A percentile compares a stretch with the other conserved stretches of the same genome.
phyloP scores from a whole-genome alignment of 202 grass and related monocot genomes.

The Schoenoplectus tabernaemontani region DNA sequence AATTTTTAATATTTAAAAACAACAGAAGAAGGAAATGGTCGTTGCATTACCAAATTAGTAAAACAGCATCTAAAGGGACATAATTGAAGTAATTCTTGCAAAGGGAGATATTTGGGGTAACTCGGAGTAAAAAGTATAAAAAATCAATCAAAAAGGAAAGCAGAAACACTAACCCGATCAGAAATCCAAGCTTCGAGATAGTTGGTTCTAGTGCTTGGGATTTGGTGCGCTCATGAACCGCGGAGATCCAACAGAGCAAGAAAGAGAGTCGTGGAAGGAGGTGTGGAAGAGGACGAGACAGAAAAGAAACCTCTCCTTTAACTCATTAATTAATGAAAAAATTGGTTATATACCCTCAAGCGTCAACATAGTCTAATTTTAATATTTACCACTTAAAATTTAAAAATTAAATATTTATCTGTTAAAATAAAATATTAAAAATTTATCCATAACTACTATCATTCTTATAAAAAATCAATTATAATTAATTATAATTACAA shows the following conservation, averaged over 20 bases:
- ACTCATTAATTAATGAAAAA: too few relatives aligned
- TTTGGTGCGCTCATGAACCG: not conserved
- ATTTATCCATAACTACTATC: too few relatives aligned
- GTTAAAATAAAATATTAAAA: too few relatives aligned
- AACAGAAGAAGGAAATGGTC: not conserved
- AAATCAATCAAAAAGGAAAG: not conserved
- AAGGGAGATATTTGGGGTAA: not conserved
- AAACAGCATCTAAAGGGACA: not conserved
- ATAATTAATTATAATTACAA: too few relatives aligned
- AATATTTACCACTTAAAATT: too few relatives aligned
- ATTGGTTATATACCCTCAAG: too few relatives aligned
- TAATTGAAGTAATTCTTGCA: not conserved
- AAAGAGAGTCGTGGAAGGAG: conserved; percentile 11
- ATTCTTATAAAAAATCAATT: too few relatives aligned
- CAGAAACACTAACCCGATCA: not conserved
- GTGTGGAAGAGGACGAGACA: not conserved
- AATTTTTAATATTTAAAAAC: not conserved
- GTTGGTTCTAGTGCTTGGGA: not conserved
- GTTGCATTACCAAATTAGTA: not conserved
- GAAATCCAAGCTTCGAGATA: not conserved
- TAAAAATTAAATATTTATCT: too few relatives aligned
- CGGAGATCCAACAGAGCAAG: not conserved
- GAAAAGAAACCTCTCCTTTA: not conserved
- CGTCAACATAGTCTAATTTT: too few relatives aligned
- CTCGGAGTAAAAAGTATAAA: not conserved